These are phyloP conservation scores for Phytopythium kandeliae DNA, from an alignment of 352 stramenopile genomes.

Conservation along the genomic window DNA sequence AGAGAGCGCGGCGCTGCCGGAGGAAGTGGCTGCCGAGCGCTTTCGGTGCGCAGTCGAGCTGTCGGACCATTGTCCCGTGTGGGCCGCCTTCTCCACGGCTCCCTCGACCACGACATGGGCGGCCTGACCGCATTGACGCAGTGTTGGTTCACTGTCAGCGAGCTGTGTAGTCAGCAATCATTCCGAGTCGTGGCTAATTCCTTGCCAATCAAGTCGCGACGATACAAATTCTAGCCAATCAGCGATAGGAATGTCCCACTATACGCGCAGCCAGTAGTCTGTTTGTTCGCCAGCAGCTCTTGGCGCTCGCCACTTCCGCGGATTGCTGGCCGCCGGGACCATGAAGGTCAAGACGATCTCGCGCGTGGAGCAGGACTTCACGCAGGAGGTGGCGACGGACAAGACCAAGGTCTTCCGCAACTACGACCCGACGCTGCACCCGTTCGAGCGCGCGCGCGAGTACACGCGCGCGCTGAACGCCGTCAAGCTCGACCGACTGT, in stretches of 20 bases:
- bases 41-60: slow-evolving; percentile 43
- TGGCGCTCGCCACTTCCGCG: background rate
- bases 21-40: slow-evolving; percentile 27
- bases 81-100: slow-evolving; percentile 24
- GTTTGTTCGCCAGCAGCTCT: background rate
- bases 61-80: slow-evolving; percentile 65
- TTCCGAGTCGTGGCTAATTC: no score
- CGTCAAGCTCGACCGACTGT: slow-evolving; percentile 98
- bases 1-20: slow-evolving; percentile 8
- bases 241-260: background rate
- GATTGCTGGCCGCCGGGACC: no score
- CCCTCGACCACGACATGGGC: background rate
- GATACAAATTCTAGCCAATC: background rate
- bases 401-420: slow-evolving; percentile 97
- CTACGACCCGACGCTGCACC: slow-evolving; percentile 93
- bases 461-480: slow-evolving; percentile 97
- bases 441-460: slow-evolving; percentile 90
- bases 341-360: slow-evolving; percentile 99
- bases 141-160: no score
- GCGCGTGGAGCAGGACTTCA: slow-evolving; percentile 92
- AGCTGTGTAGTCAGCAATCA: no score
- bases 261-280: background rate
- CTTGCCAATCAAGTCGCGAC: background rate
- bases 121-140: background rate
- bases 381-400: slow-evolving; percentile 89